Percentiles rank a stretch among this genome's conserved stretches.
phyloP scores from a whole-genome alignment of 148 eudicot species.

The Polygonum aviculare region DNA sequence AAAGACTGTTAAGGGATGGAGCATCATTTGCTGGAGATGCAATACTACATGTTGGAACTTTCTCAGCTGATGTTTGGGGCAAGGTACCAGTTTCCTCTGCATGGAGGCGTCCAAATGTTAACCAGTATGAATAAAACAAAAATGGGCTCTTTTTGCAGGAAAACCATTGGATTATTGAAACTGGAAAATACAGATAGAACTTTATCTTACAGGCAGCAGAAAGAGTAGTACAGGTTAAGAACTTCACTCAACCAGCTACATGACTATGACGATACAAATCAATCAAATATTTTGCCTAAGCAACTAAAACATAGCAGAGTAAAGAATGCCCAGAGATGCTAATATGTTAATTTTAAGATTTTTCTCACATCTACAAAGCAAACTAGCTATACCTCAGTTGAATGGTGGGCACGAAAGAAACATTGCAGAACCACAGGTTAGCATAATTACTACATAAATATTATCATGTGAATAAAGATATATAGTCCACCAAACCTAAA shows the following conservation, averaged over 20 bases:
- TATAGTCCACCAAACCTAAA: not conserved
- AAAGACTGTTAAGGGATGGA: slow-evolving; percentile 19
- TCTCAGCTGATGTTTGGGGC: slow-evolving; percentile 22
- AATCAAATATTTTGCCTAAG: not conserved
- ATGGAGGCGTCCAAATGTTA: not conserved
- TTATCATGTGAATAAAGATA: not conserved
- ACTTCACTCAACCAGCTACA: not conserved
- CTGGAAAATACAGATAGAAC: not conserved
- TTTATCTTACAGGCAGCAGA: not conserved
- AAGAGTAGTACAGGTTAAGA: not conserved
- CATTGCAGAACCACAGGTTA: not conserved
- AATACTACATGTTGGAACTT: slow-evolving; percentile 21
- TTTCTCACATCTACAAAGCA: not conserved
- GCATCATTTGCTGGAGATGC: slow-evolving; percentile 25
- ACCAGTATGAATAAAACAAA: not conserved
- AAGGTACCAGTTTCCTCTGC: slow-evolving; percentile 62
- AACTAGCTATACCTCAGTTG: not conserved
- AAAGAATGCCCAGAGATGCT: not conserved
- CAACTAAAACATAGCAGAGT: not conserved
- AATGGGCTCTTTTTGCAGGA: not conserved
- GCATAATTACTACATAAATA: not conserved
- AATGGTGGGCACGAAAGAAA: not conserved
- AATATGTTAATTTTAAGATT: not conserved
- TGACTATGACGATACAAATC: not conserved
- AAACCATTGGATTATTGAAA: not conserved